These are phyloP conservation scores for Hygrophorus pudorinus DNA, from an alignment of 768 basidiomycete genomes.

Conservation along the genomic window DNA sequence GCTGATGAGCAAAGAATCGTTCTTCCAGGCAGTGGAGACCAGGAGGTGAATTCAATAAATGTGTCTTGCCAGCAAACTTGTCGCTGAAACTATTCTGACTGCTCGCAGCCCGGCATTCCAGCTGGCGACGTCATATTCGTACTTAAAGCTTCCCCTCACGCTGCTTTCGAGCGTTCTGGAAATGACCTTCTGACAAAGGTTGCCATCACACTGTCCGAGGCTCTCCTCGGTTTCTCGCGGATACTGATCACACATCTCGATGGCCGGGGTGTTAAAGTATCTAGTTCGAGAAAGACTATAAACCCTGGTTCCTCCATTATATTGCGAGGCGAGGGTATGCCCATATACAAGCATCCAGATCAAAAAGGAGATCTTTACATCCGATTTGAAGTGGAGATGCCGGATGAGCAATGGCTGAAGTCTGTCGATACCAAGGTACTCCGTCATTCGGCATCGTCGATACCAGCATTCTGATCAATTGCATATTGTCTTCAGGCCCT, in stretches of 20 bases:
- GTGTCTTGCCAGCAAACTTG: background rate
- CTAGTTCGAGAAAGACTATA: slow-evolving; percentile 65
- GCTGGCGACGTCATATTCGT: slow-evolving; percentile 89
- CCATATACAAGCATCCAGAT: slow-evolving; percentile 52
- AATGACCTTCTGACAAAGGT: slow-evolving; percentile 73
- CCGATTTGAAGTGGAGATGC: slow-evolving; percentile 84
- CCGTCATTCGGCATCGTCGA: background rate
- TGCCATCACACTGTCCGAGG: slow-evolving; percentile 86
- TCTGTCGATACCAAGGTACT: slow-evolving; percentile 52
- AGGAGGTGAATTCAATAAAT: slow-evolving; percentile 47
- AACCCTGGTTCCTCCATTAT: slow-evolving; percentile 65
- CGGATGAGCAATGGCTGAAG: slow-evolving; percentile 65
- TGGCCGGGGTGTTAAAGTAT: slow-evolving; percentile 78
- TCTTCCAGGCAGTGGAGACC: slow-evolving; percentile 86
- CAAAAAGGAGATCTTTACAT: slow-evolving; percentile 77
- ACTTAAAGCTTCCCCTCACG: slow-evolving; percentile 56
- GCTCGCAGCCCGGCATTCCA: slow-evolving; percentile 64
- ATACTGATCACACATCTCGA: slow-evolving; percentile 89
- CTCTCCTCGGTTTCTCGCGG: slow-evolving; percentile 89
- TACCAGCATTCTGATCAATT: background rate
- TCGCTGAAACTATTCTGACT: slow-evolving; percentile 4
- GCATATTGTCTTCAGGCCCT: slow-evolving; percentile 38
- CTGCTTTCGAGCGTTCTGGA: slow-evolving; percentile 76
- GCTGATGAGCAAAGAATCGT: slow-evolving; percentile 75
- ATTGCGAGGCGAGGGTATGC: slow-evolving; percentile 86